Evolutionary conservation across 129 eudicot genomes (phyloP).

Genomic region (Escallonia rubra): DNA sequence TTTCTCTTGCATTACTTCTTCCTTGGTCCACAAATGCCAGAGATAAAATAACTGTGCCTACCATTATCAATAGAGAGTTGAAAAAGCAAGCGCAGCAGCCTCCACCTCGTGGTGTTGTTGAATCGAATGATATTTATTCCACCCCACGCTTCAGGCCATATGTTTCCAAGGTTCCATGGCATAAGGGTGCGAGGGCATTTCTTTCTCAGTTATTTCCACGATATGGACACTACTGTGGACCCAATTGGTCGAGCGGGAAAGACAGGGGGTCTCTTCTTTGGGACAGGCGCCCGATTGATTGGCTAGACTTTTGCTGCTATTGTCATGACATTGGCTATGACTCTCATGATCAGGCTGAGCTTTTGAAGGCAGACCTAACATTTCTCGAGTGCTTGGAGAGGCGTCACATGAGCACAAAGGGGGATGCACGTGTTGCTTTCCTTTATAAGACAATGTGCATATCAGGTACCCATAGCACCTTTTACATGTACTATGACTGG

Average conservation of each 20-base stretch:
- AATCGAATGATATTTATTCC: slow-evolving; percentile 25
- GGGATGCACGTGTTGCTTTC: slow-evolving; percentile 67
- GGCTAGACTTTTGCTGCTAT: slow-evolving; percentile 96
- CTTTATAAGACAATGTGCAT: slow-evolving; percentile 81
- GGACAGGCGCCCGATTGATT: slow-evolving; percentile 94
- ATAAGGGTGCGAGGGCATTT: slow-evolving; percentile 85
- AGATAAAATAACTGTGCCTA: slow-evolving; percentile 52
- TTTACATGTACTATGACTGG: not conserved
- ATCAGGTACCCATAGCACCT: slow-evolving; percentile 45
- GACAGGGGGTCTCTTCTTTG: slow-evolving; percentile 83
- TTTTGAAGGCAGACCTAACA: slow-evolving; percentile 85
- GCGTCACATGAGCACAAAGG: slow-evolving; percentile 63
- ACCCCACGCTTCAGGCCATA: slow-evolving; percentile 73
- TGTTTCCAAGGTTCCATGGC: slow-evolving; percentile 94
- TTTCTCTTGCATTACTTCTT: slow-evolving; percentile 48
- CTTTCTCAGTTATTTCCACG: slow-evolving; percentile 88
- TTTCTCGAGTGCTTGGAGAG: slow-evolving; percentile 94
- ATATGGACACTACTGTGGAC: slow-evolving; percentile 95
- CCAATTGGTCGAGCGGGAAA: slow-evolving; percentile 98
- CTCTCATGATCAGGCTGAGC: slow-evolving; percentile 87
- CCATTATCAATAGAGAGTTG: slow-evolving; percentile 57
- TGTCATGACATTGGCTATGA: slow-evolving; percentile 98
- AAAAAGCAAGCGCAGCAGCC: slow-evolving; percentile 46
- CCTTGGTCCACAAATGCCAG: slow-evolving; percentile 59
- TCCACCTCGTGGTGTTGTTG: slow-evolving; percentile 16